phyloP scores from a whole-genome alignment of 306 rosid genomes.

The Cicer bijugum region DNA sequence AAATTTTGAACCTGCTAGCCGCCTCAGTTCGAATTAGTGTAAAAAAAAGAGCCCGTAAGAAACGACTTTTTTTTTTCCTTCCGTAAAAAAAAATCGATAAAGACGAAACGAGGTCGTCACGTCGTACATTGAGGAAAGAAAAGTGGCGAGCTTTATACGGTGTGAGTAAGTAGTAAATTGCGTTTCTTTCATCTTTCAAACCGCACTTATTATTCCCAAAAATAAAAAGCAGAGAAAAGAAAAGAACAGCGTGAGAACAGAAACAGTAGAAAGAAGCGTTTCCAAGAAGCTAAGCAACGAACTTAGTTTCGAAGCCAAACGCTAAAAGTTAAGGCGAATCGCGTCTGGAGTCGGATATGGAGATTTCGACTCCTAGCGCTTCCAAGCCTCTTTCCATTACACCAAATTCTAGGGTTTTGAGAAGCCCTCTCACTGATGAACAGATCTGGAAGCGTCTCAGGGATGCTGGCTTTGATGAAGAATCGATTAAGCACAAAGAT shows the following conservation, averaged over 20 bases:
- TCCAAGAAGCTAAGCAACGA: slow-evolving; percentile 11
- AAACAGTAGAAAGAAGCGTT: slow-evolving; percentile 10
- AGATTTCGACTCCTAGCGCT: slow-evolving; percentile 65
- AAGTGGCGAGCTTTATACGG: too few species aligned
- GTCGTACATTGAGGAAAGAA: too few species aligned
- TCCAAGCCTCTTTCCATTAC: slow-evolving; percentile 68
- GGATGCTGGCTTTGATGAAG: slow-evolving; percentile 89
- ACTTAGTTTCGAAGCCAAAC: background rate
- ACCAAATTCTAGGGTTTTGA: slow-evolving; percentile 87
- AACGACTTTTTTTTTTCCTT: too few species aligned
- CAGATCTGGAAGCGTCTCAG: slow-evolving; percentile 84
- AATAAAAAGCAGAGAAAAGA: background rate
- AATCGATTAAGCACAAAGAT: slow-evolving; percentile 74
- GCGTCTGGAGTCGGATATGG: slow-evolving; percentile 47
- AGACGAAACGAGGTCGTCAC: too few species aligned
- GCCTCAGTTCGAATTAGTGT: too few species aligned
- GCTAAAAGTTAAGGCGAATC: background rate
- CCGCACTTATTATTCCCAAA: slow-evolving; percentile 20
- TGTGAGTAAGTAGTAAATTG: slow-evolving; percentile 16
- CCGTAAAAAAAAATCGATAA: too few species aligned
- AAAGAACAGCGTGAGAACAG: background rate
- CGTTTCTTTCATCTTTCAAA: slow-evolving; percentile 22
- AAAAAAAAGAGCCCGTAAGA: too few species aligned
- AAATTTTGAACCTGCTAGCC: too few species aligned
- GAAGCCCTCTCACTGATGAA: slow-evolving; percentile 74